Percentiles rank a stretch among this genome's conserved stretches.
Conservation (phyloP, 371 early-diverging fungal genomes). For the Mucor ambiguus region DNA sequence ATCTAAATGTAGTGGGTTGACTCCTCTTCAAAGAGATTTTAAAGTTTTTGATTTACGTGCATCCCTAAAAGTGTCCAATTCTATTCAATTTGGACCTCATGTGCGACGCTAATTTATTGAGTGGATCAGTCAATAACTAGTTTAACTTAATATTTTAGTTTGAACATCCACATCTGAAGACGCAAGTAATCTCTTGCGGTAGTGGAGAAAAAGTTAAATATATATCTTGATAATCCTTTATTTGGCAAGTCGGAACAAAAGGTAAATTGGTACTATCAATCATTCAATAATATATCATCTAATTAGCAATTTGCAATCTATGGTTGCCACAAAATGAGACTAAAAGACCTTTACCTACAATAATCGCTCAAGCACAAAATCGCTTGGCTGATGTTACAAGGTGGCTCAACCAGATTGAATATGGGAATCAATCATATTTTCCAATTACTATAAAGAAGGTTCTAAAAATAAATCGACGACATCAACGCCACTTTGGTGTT, state of each 20-base stretch:
- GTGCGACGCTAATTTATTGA: background rate
- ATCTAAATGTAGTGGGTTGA: background rate
- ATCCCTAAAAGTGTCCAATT: background rate
- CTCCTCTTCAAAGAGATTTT: background rate
- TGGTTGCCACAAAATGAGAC: background rate
- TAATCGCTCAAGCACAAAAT: background rate
- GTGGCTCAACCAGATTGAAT: conserved; percentile 1
- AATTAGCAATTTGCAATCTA: background rate
- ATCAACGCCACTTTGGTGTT: background rate
- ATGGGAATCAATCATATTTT: conserved; percentile 1
- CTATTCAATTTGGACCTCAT: background rate
- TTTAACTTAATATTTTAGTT: background rate
- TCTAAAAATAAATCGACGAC: background rate
- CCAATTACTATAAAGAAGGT: background rate
- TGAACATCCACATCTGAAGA: background rate
- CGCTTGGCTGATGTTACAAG: background rate
- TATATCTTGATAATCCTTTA: background rate
- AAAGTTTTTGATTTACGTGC: conserved; percentile 2
- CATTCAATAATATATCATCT: background rate
- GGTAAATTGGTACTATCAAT: background rate
- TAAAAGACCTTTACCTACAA: background rate
- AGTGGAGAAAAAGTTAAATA: background rate
- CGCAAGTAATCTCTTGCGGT: background rate
- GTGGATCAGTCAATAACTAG: background rate
- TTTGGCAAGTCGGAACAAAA: background rate